Evolutionary conservation across 140 eudicot species (phyloP), one percentile per base, ranked within the genome.

Genomic region (Cichorium intybus): DNA sequence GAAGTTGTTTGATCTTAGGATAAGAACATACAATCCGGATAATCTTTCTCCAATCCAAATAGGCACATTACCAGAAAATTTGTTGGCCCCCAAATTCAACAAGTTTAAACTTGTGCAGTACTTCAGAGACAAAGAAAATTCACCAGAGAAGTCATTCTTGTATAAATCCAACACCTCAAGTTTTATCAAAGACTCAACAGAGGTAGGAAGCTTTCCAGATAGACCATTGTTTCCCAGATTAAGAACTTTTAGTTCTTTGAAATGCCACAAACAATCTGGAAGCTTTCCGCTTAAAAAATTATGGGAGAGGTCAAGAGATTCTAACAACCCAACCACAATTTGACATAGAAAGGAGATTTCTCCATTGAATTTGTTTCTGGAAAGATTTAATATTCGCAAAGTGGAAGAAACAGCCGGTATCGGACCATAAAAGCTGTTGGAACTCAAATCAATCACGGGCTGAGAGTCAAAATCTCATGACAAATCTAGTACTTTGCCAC

Each of bases 171-270:
- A 52, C 2, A 27, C 39, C 31, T 49, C 27, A 0, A 78, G 43
- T 12, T 34, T 12, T n/a, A 15, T 6, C 41, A 77, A 16, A 12
- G 10, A 6, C 4, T 62, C 74, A n/a, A 62, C 6, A 2, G 84
- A 68, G 12, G 10, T 2, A 10, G 80, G 77, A 24, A 79, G 24
- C 35, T 35, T 57, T n/a, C 77, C 67, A 8, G 26, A 39, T 0
- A 69, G 29, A 2, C 33, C 56, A 24, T 79, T 79, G 22, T 79
- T 7, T 8, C 50, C 73, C 23, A 79, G 17, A 41, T 50, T 37
- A 4, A 79, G 72, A 52, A 52, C 61, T 20, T 4, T 4, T 10
- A 70, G 68, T 14, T 58, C 10, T 34, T 2, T 26, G 3, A 56
- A 29, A 22, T 58, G 16, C 16, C 46, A 11, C n/a, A 39, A 12